These are phyloP conservation scores for Auricularia cornea DNA, from an alignment of 768 basidiomycete species.

Conservation along the genomic window DNA sequence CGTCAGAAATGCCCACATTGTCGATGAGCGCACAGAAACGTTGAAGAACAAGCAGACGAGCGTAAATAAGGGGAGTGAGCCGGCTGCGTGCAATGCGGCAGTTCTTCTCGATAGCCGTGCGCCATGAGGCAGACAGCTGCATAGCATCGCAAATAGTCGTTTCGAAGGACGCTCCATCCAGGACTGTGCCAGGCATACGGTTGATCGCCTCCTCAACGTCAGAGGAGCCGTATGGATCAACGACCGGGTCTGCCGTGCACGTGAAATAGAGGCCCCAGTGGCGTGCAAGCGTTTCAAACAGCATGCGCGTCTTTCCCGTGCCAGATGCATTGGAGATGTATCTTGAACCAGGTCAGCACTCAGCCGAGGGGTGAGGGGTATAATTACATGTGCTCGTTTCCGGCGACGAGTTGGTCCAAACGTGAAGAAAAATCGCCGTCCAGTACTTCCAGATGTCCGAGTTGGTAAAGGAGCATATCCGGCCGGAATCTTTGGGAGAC, in stretches of 20 bases:
- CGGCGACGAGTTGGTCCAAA: no score
- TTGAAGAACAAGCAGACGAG: neutral
- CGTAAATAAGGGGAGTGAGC: neutral
- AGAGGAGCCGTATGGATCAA: neutral
- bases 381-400: no score
- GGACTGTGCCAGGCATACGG: neutral
- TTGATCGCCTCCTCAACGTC: neutral
- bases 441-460: no score
- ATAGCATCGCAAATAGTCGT: no score
- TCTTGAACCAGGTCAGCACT: neutral
- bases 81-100: no score
- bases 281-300: neutral
- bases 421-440: no score
- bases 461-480: no score
- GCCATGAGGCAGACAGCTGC: no score
- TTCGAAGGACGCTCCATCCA: no score
- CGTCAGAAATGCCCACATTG: neutral
- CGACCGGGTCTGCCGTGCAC: neutral
- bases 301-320: neutral
- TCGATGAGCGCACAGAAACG: neutral
- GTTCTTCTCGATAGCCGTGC: neutral
- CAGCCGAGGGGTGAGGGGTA: no score
- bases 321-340: neutral
- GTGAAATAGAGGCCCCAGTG: neutral
- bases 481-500: no score